Percentiles rank a stretch among this genome's conserved stretches.
These are phyloP conservation scores for Diaporthe sp. DNA, from an alignment of 2,329 filamentous ascomycete genomes.

Conservation along the genomic window DNA sequence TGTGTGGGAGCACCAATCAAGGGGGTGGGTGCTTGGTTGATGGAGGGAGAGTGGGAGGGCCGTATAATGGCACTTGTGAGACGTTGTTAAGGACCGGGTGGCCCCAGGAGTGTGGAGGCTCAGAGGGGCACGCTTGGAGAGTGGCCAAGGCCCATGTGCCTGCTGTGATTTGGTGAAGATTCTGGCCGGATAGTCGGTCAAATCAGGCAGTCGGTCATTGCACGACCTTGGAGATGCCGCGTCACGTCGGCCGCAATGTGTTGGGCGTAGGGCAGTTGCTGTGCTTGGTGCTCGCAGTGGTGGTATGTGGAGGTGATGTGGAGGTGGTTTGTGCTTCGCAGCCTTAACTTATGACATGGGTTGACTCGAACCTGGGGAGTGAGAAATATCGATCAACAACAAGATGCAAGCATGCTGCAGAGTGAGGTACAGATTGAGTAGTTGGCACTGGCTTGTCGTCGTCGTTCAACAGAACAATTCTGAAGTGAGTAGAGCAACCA, in stretches of 20 bases:
- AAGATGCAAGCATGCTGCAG: neutral
- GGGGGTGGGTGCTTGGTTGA: conserved; percentile 18
- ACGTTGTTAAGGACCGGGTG: conserved; percentile 27
- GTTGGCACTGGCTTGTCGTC: neutral
- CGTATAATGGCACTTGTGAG: conserved; percentile 28
- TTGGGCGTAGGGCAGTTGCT: neutral
- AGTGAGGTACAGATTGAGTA: neutral
- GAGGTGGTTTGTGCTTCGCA: conserved; percentile 9
- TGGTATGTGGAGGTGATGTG: conserved; percentile 11
- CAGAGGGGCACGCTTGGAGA: conserved; percentile 7
- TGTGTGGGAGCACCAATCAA: conserved; percentile 32
- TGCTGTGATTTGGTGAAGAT: neutral
- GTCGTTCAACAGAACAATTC: neutral
- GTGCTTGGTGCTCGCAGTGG: neutral
- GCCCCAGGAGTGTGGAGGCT: conserved; percentile 22
- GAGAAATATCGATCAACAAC: neutral
- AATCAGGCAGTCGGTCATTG: conserved; percentile 2
- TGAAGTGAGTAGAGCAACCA: neutral
- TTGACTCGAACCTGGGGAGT: neutral
- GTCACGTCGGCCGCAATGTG: conserved; percentile 5
- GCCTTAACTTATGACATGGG: neutral
- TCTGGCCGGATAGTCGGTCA: neutral
- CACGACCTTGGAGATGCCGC: conserved; percentile 20
- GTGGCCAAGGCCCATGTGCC: neutral
- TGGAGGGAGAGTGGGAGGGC: neutral